Evolutionary conservation across 495 filamentous ascomycete species (phyloP).

Genomic region (Aspergillus avenaceus): DNA sequence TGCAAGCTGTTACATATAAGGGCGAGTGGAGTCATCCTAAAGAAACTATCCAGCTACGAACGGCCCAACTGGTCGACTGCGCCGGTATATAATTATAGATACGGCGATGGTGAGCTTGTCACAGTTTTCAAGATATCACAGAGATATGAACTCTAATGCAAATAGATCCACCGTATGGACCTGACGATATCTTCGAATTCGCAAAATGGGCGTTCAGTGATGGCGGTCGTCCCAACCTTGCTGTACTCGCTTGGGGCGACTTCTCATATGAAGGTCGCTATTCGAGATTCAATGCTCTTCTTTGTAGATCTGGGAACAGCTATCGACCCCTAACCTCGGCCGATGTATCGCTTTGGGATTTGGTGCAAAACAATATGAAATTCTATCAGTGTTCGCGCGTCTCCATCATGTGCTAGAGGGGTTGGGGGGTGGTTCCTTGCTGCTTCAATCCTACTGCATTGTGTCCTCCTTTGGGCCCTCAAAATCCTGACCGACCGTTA

Average conservation of each 20-base stretch:
- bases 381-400: no score
- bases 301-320: neutral
- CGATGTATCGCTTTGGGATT: no score
- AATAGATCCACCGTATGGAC: neutral
- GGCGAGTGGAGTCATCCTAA: neutral
- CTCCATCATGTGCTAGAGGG: no score
- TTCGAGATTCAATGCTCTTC: neutral
- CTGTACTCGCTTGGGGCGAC: conserved; percentile 5
- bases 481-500: no score
- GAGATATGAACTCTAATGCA: neutral
- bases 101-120: neutral
- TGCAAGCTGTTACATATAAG: conserved; percentile 1
- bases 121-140: neutral
- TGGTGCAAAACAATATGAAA: no score
- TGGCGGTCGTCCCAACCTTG: neutral
- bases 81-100: neutral
- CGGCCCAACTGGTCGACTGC: neutral
- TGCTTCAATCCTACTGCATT: no score
- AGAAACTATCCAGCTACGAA: neutral
- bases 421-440: no score
- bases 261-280: conserved; percentile 1
- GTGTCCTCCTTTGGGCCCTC: no score
- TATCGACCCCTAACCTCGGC: neutral
- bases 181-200: neutral
- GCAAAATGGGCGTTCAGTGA: conserved; percentile 5